A percentile compares a stretch with the other conserved stretches of the same genome.
phyloP scores from a whole-genome alignment of 805 yeast genomes.

The Lipomyces kockii region DNA sequence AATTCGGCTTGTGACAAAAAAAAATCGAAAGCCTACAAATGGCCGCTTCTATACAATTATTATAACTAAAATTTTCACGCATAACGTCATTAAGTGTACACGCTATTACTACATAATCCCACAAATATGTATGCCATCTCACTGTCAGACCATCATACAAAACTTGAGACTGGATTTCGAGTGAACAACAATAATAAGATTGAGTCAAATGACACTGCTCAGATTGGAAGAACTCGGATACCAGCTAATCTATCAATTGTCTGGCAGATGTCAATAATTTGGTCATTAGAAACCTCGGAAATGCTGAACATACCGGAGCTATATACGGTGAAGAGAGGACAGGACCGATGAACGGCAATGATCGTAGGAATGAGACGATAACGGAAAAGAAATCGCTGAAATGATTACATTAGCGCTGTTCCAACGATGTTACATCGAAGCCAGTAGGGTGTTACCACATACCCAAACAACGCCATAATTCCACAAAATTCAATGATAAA shows the following conservation, averaged over 20 bases:
- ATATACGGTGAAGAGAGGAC: slow-evolving; percentile 75
- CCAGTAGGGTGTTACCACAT: not conserved
- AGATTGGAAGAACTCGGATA: slow-evolving; percentile 69
- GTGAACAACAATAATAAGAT: not conserved
- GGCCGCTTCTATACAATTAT: not conserved
- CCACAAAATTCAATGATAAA: slow-evolving; percentile 85
- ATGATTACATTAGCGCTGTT: not conserved
- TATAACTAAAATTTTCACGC: not conserved
- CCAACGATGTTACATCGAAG: not conserved
- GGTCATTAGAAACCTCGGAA: not conserved
- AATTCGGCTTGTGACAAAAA: too few species aligned
- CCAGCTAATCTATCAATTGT: slow-evolving; percentile 66
- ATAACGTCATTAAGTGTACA: not conserved
- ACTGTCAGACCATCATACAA: not conserved
- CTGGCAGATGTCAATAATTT: slow-evolving; percentile 29
- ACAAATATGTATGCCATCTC: not conserved
- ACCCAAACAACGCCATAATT: slow-evolving; percentile 80
- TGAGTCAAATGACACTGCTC: slow-evolving; percentile 8
- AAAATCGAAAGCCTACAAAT: too few species aligned
- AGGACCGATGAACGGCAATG: slow-evolving; percentile 87
- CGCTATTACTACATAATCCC: not conserved
- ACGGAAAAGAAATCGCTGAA: slow-evolving; percentile 79
- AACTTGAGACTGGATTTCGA: not conserved
- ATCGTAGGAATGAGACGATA: slow-evolving; percentile 81
- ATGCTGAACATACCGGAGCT: slow-evolving; percentile 63